Evolutionary conservation across 192 early-diverging fungal genomes (phyloP), one percentile per base, ranked within the genome.

Genomic region (Backusella tuberculispora): DNA sequence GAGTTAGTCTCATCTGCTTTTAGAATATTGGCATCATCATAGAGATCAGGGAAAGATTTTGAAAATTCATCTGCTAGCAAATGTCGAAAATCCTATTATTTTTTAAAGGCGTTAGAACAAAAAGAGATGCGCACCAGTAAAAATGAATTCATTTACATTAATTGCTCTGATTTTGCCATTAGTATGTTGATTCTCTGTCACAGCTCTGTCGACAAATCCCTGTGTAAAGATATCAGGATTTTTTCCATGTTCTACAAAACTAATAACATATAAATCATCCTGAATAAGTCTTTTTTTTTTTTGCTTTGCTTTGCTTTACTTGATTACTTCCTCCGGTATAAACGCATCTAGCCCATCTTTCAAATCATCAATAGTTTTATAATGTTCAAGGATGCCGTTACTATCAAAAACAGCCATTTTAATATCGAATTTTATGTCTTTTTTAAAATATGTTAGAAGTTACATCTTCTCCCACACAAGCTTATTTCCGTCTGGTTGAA

Each of bases 211-310:
- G 48, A 85, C 76, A 74, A 87, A 87, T 40, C 76, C 80, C 72
- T 85, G 83, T 21, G 86, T 85, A 66, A 87, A 87, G 4, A 85
- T 76, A 70, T 87, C 86, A 15, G 86, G 86, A 66, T 85, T 87
- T 64, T 76, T 80, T 45, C 84, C 86, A 56, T 81, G 80, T 56
- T 87, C 84, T 34, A 87, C 83, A 47, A 77, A 85, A 17, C 86
- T 87, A 74, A 43, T 24, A 24, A 10, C 15, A 21, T 37, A 26
- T 29, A 42, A 63, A 72, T 21, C 13, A 29, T 7, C 7, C 29
- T 34, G 29, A 10, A 21, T 42, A 6, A 24, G 6, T 24, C 41
- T 0, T 43, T 43, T 43, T 44, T 17, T 6, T 9, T 6, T 3
- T 15, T 6, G 10, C 38, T 37, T 9, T 66, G 38, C 29, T 41